These are phyloP conservation scores for Cyathus pygmaeus DNA, from an alignment of 1,284 basidiomycete species.

Conservation along the genomic window DNA sequence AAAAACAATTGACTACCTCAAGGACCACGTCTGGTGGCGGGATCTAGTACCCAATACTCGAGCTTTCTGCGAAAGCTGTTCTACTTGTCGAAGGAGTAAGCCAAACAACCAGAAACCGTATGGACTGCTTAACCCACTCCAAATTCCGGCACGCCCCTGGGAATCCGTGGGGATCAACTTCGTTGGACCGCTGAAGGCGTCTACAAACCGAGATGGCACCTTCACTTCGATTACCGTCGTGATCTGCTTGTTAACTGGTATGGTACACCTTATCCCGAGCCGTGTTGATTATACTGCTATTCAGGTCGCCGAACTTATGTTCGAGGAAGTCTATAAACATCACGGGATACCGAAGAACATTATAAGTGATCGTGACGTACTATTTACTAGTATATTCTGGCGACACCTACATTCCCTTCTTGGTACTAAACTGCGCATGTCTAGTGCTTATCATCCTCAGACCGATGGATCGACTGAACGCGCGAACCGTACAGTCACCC, in stretches of 20 bases:
- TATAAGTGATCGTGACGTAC: slow-evolving; percentile 49
- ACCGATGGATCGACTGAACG: slow-evolving; percentile 12
- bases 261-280: slow-evolving; percentile 41
- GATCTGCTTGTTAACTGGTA: slow-evolving; percentile 45
- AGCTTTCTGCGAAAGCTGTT: slow-evolving; percentile 32
- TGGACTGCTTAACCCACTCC: slow-evolving; percentile 40
- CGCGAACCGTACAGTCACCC: slow-evolving; percentile 1
- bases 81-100: slow-evolving; percentile 31
- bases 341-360: slow-evolving; percentile 50
- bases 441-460: slow-evolving; percentile 53
- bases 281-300: slow-evolving; percentile 36
- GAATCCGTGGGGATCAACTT: slow-evolving; percentile 49
- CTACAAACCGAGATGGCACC: slow-evolving; percentile 11
- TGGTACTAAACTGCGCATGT: slow-evolving; percentile 39
- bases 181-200: slow-evolving; percentile 21
- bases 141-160: slow-evolving; percentile 38
- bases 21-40: slow-evolving; percentile 44
- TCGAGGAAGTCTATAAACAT: slow-evolving; percentile 43
- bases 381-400: slow-evolving; percentile 56
- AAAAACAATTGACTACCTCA: slow-evolving; percentile 38
- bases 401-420: slow-evolving; percentile 38
- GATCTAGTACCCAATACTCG: slow-evolving; percentile 25
- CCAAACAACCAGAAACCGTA: slow-evolving; percentile 31
- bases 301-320: slow-evolving; percentile 48
- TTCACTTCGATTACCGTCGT: slow-evolving; percentile 31